phyloP scores from a whole-genome alignment of 106 monocot species.

The Dactylorhiza incarnata region DNA sequence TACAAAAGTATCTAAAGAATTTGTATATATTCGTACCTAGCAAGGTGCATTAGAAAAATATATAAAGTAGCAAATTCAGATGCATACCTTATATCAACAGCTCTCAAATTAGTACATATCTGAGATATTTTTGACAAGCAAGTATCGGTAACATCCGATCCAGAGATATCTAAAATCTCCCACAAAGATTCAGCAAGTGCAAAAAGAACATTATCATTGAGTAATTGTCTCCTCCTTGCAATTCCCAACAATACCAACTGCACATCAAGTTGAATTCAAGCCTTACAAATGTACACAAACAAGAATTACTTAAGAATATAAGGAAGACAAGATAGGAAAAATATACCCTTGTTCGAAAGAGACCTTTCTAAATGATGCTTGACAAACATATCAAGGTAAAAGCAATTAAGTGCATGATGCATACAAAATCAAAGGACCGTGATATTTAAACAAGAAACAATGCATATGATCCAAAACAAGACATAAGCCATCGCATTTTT shows the following conservation, averaged over 20 bases:
- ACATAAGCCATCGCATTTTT: neutral
- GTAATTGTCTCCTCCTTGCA: constrained; percentile 73
- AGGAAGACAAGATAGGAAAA: neutral
- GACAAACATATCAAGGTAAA: neutral
- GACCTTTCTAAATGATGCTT: neutral
- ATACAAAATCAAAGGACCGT: neutral
- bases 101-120: constrained; percentile 44
- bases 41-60: neutral
- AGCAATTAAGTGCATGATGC: neutral
- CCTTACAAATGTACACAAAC: neutral
- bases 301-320: neutral
- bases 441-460: neutral
- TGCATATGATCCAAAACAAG: neutral
- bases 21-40: neutral
- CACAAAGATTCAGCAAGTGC: constrained; percentile 73
- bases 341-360: neutral
- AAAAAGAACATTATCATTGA: constrained; percentile 68
- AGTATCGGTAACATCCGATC: constrained; percentile 74
- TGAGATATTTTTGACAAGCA: constrained; percentile 57
- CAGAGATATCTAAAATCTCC: constrained; percentile 81
- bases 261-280: constrained; percentile 3
- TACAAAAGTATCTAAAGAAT: neutral
- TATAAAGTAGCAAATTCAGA: neutral
- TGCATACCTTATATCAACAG: constrained; percentile 87
- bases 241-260: constrained; percentile 79